Percentiles rank a stretch among this genome's conserved stretches.
These are phyloP conservation scores for Panaeolus cyanescens DNA, from an alignment of 768 basidiomycete species.

Conservation along the genomic window DNA sequence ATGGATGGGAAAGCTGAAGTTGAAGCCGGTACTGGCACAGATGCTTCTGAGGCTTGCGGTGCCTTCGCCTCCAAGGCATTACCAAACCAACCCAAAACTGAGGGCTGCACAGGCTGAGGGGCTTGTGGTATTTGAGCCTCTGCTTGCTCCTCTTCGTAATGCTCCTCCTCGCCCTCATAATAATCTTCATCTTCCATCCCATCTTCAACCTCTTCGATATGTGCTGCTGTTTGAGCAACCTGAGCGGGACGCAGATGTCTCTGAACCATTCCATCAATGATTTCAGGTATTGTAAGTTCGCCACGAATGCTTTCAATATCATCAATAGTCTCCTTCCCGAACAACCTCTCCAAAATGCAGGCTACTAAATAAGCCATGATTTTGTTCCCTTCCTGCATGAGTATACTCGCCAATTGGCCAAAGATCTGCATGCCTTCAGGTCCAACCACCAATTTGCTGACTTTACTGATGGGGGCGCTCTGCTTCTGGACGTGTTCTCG, in stretches of 20 bases:
- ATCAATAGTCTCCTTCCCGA: constrained; percentile 79
- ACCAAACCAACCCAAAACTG: constrained; percentile 18
- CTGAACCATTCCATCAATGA: constrained; percentile 61
- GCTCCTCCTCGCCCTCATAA: constrained; percentile 20
- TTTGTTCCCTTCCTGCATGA: constrained; percentile 64
- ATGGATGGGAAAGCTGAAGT: neutral
- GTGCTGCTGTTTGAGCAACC: constrained; percentile 26
- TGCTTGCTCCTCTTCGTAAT: constrained; percentile 17
- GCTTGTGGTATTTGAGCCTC: constrained; percentile 13
- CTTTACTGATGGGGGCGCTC: constrained; percentile 75
- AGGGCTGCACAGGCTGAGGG: constrained; percentile 18
- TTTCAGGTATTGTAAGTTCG: constrained; percentile 54
- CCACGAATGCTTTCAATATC: constrained; percentile 70
- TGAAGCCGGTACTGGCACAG: constrained; percentile 16
- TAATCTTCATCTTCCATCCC: constrained; percentile 10
- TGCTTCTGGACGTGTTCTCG: constrained; percentile 78
- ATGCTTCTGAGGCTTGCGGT: constrained; percentile 11
- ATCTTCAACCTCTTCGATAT: constrained; percentile 13
- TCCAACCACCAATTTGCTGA: constrained; percentile 64
- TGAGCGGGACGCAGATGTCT: constrained; percentile 5
- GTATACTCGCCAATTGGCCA: constrained; percentile 56
- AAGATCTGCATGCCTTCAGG: constrained; percentile 69
- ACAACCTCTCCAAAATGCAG: constrained; percentile 85
- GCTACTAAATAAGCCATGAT: constrained; percentile 88
- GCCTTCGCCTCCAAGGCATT: neutral